Conservation (phyloP, 2,329 filamentous ascomycete genomes). For the Stemphylium beticola region DNA sequence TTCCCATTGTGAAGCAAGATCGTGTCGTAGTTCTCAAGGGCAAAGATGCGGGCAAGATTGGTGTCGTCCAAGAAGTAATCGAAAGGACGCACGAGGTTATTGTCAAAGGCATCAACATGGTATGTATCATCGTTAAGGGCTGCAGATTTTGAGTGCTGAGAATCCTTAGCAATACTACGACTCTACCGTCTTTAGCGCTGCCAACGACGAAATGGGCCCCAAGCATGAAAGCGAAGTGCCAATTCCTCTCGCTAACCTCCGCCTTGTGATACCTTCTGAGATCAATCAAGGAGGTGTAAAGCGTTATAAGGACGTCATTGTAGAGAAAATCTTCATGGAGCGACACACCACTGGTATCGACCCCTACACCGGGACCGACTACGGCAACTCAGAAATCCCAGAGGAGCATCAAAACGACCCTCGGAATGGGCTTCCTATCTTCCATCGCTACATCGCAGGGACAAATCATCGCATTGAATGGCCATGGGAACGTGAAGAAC, state of each 20-base stretch:
- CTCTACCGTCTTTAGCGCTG: constrained; percentile 46
- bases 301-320: constrained; percentile 61
- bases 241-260: constrained; percentile 73
- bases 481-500: constrained; percentile 38
- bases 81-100: constrained; percentile 40
- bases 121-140: constrained; percentile 20
- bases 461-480: constrained; percentile 40
- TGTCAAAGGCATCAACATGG: constrained; percentile 51
- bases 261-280: constrained; percentile 77
- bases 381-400: constrained; percentile 33
- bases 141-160: constrained; percentile 1
- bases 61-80: constrained; percentile 66
- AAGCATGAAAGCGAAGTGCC: constrained; percentile 60
- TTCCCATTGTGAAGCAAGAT: constrained; percentile 64
- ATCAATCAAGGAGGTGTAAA: constrained; percentile 58
- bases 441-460: constrained; percentile 46
- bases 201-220: constrained; percentile 43
- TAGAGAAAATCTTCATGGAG: constrained; percentile 42
- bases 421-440: constrained; percentile 35
- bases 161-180: constrained; percentile 49
- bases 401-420: constrained; percentile 41
- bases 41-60: constrained; percentile 82
- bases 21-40: constrained; percentile 83
- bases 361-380: constrained; percentile 39
- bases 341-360: constrained; percentile 41